phyloP scores from a whole-genome alignment of 2,329 filamentous ascomycete genomes.

The Fusarium sp. region DNA sequence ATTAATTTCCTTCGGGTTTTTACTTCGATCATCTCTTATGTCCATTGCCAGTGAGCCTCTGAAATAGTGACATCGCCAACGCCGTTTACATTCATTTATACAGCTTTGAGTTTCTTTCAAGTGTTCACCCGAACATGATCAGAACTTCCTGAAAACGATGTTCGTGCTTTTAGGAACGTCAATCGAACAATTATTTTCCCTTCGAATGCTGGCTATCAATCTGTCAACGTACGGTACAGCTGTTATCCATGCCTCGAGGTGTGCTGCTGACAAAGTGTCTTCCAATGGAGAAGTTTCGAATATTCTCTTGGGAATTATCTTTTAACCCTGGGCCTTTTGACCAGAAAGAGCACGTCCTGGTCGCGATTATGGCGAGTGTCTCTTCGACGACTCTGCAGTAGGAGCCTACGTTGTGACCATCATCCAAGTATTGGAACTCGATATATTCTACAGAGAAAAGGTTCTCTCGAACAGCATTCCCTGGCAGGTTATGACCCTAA shows the following conservation, averaged over 20 bases:
- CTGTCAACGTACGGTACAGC: slow-evolving; percentile 48
- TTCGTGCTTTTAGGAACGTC: no score
- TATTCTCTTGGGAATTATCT: slow-evolving; percentile 42
- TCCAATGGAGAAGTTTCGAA: slow-evolving; percentile 5
- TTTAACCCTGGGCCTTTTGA: slow-evolving; percentile 63
- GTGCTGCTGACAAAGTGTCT: slow-evolving; percentile 47
- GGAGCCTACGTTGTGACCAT: slow-evolving; percentile 59
- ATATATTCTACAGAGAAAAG: slow-evolving; percentile 58
- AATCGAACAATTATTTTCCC: no score
- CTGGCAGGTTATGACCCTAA: slow-evolving; percentile 59
- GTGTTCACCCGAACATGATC: no score
- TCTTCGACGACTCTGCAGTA: slow-evolving; percentile 48
- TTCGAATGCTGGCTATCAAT: no score
- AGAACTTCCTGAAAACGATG: no score
- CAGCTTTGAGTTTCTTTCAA: not conserved
- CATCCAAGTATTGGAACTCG: slow-evolving; percentile 58
- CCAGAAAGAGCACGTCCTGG: slow-evolving; percentile 65
- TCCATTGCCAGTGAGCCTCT: not conserved
- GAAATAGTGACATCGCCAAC: not conserved
- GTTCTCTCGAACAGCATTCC: slow-evolving; percentile 48
- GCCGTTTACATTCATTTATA: not conserved
- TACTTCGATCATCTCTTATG: not conserved
- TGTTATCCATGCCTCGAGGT: slow-evolving; percentile 55
- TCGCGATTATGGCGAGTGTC: slow-evolving; percentile 68
- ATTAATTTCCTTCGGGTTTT: not conserved